Percentiles rank a stretch among this genome's conserved stretches.
phyloP scores from a whole-genome alignment of 2,329 filamentous ascomycete genomes.

The Huntiella savannae region DNA sequence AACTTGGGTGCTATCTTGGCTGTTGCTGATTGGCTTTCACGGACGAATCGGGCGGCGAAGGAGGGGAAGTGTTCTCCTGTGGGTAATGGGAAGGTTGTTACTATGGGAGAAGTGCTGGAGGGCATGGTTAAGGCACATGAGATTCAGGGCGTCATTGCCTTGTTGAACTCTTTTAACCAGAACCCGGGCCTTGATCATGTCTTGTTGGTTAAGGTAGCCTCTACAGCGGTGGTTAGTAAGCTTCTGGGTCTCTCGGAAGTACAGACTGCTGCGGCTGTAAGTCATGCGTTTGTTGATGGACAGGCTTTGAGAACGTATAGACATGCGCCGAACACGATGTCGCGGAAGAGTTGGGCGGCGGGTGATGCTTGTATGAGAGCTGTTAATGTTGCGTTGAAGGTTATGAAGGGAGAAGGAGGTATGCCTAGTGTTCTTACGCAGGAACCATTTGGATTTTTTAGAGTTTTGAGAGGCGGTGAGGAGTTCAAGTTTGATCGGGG shows the following conservation, averaged over 20 bases:
- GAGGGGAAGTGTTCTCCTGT: constrained; percentile 83
- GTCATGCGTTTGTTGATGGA: constrained; percentile 93
- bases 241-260: constrained; percentile 78
- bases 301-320: constrained; percentile 93
- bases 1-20: constrained; percentile 94
- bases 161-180: constrained; percentile 98
- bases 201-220: constrained; percentile 92
- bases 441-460: constrained; percentile 95
- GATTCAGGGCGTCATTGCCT: constrained; percentile 89
- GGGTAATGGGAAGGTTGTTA: constrained; percentile 74
- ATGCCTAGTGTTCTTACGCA: constrained; percentile 84
- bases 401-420: constrained; percentile 77
- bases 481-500: constrained; percentile 90
- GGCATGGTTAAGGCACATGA: constrained; percentile 99
- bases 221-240: constrained; percentile 82
- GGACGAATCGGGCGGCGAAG: constrained; percentile 56
- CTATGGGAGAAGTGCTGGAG: constrained; percentile 77
- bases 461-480: constrained; percentile 90
- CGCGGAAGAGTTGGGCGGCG: constrained; percentile 95
- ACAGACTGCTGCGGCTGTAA: constrained; percentile 88
- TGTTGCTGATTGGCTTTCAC: constrained; percentile 91
- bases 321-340: constrained; percentile 98
- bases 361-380: constrained; percentile 94
- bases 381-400: constrained; percentile 79
- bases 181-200: constrained; percentile 86